Conservation (phyloP, 768 basidiomycete genomes). For the Kondoa malvinella region DNA sequence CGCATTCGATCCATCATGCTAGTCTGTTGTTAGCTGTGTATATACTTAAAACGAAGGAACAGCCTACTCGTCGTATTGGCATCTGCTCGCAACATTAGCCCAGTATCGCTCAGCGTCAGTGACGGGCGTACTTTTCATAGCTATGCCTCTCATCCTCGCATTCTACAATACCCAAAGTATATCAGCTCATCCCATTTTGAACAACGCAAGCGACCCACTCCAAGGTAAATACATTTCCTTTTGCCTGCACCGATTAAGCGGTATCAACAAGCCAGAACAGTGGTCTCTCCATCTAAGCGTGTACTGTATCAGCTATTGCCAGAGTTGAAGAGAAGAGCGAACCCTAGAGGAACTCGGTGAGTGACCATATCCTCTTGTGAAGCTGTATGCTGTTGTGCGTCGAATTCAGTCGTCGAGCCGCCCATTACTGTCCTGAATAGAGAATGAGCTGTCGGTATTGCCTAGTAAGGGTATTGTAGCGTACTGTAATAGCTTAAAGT, state of each 20-base stretch:
- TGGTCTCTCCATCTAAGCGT: slow-evolving; percentile 18
- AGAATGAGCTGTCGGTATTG: too few relatives aligned
- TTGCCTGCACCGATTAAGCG: slow-evolving; percentile 28
- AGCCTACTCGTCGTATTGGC: slow-evolving; percentile 29
- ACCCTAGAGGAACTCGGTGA: background rate
- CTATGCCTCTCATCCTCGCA: slow-evolving; percentile 28
- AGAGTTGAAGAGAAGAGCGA: background rate
- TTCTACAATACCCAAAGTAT: slow-evolving; percentile 6
- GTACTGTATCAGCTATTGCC: background rate
- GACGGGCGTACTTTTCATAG: slow-evolving; percentile 24
- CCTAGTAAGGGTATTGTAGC: too few relatives aligned
- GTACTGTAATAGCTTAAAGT: too few relatives aligned
- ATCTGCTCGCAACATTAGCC: slow-evolving; percentile 16
- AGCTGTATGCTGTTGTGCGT: background rate
- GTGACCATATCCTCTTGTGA: background rate
- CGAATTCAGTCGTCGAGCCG: background rate
- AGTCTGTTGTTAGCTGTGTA: background rate
- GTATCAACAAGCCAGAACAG: slow-evolving; percentile 22
- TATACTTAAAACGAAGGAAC: background rate
- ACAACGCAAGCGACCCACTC: slow-evolving; percentile 19
- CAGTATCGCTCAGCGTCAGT: background rate
- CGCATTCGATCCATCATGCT: slow-evolving; percentile 19
- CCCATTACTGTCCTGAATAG: too few relatives aligned
- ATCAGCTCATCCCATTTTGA: background rate
- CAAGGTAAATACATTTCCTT: slow-evolving; percentile 26